Base-by-base conservation (phyloP, 805 yeast species). In the Teunomyces lycoperdinae region DNA sequence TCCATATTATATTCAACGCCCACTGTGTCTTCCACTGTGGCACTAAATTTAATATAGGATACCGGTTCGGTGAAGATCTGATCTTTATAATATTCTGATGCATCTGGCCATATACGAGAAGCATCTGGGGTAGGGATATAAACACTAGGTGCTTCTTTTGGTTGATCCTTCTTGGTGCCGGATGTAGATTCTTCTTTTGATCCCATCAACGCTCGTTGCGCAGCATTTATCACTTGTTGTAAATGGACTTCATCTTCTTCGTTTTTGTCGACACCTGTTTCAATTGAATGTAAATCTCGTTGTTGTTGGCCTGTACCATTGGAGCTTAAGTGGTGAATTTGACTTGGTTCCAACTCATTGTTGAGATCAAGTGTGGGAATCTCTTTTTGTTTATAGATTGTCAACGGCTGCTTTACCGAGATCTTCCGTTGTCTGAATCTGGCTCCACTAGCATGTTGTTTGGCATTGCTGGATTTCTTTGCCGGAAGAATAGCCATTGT, bases 71-170 rank as follows among this genome's bases (percentile, higher is more conserved):
- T 64, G 66, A 87, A 92, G 20, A 73, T 67, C 35, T 58, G 61
- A 31, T 86, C 85, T 13, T 68, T 68, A 63, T 94, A 94, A 66
- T 79, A 90, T 55, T 84, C 78, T 6, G 71, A 58, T 34, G 89
- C 95, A 20, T 88, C 96, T 3, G 71, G 66, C 97, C 97, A 91
- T 16, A 80, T 72, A 55, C 77, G 77, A 0, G 95, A 85, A 3
- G 98, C 97, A 73, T 89, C 96, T 0, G 99, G 99, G 0, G 99
- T 94, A 1, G 99, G 99, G 57, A 94, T 94, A 65, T 85, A 92
- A 13, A 38, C 41, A 38, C 30, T 38, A 24, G 41, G 14, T 39
- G 85, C 85, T 28, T 58, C 49, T 5, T 56, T 55, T 4, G 44
- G 46, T 14, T 47, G 48, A 13, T 50, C 55, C 20, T 34, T 56